Evolutionary conservation across 306 rosid genomes (phyloP).

Genomic region (Hylodesmum podocarpum): DNA sequence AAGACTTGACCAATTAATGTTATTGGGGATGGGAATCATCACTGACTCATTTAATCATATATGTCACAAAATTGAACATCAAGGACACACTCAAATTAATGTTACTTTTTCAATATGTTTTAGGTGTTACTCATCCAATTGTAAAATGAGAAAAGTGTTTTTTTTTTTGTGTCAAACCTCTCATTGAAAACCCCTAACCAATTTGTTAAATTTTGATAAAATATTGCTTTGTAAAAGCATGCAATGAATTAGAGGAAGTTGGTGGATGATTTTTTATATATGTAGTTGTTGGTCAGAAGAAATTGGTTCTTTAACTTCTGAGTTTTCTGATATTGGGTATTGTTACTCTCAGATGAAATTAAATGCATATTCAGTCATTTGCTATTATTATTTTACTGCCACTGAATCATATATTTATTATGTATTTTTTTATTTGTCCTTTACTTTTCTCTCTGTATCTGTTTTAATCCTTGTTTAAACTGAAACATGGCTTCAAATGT

Average conservation of each 20-base stretch:
- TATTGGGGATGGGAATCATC: constrained; percentile 11
- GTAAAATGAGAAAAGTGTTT: neutral
- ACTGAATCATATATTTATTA: neutral
- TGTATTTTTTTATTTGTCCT: neutral
- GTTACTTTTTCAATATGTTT: neutral
- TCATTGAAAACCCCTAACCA: neutral
- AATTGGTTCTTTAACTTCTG: neutral
- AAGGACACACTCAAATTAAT: constrained; percentile 18
- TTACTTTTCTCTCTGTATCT: neutral
- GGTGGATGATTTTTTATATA: neutral
- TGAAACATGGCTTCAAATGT: neutral
- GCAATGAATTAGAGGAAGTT: neutral
- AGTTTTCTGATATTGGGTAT: neutral
- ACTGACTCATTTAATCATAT: neutral
- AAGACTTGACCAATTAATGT: constrained; percentile 24
- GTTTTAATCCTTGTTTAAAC: neutral
- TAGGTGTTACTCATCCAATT: too few species aligned
- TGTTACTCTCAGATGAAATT: constrained; percentile 1
- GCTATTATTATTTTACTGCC: neutral
- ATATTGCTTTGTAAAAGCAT: constrained; percentile 23
- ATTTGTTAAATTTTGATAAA: constrained; percentile 10
- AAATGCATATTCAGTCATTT: neutral
- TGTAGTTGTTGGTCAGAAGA: neutral
- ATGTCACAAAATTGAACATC: constrained; percentile 25
- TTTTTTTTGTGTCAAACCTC: constrained; percentile 8